Evolutionary conservation across 768 basidiomycete species (phyloP).

Genomic region (Rhodocollybia butyracea): DNA sequence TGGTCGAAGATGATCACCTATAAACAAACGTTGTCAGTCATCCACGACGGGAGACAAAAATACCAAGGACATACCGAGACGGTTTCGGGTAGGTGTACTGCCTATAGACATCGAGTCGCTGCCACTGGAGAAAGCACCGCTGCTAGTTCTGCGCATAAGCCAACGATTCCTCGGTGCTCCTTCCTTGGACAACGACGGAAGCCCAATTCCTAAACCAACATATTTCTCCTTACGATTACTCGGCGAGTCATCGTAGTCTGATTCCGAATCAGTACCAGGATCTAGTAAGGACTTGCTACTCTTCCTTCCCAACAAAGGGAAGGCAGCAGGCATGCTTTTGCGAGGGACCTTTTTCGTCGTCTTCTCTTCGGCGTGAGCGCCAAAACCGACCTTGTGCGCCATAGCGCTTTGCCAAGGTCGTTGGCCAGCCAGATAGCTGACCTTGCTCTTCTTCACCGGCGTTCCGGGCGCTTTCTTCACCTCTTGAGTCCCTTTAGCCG

Average conservation of each 20-base stretch:
- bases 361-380: slow-evolving; percentile 35
- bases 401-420: slow-evolving; percentile 84
- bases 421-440: slow-evolving; percentile 50
- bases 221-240: slow-evolving; percentile 55
- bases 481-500: slow-evolving; percentile 43
- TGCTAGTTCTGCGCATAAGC: slow-evolving; percentile 76
- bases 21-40: slow-evolving; percentile 9
- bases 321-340: slow-evolving; percentile 75
- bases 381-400: slow-evolving; percentile 58
- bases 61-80: slow-evolving; percentile 38
- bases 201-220: slow-evolving; percentile 63
- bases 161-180: slow-evolving; percentile 46
- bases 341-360: slow-evolving; percentile 52
- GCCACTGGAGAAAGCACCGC: slow-evolving; percentile 76
- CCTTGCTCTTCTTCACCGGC: slow-evolving; percentile 75
- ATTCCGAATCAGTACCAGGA: slow-evolving; percentile 57
- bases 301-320: slow-evolving; percentile 41
- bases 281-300: slow-evolving; percentile 27
- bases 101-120: slow-evolving; percentile 58
- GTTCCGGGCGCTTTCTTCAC: slow-evolving; percentile 72
- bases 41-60: slow-evolving; percentile 6
- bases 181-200: slow-evolving; percentile 35
- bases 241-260: slow-evolving; percentile 63
- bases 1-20: slow-evolving; percentile 45
- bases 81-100: slow-evolving; percentile 61